phyloP scores from a whole-genome alignment of 2,329 filamentous ascomycete species.

The Acrocalymma vagum region DNA sequence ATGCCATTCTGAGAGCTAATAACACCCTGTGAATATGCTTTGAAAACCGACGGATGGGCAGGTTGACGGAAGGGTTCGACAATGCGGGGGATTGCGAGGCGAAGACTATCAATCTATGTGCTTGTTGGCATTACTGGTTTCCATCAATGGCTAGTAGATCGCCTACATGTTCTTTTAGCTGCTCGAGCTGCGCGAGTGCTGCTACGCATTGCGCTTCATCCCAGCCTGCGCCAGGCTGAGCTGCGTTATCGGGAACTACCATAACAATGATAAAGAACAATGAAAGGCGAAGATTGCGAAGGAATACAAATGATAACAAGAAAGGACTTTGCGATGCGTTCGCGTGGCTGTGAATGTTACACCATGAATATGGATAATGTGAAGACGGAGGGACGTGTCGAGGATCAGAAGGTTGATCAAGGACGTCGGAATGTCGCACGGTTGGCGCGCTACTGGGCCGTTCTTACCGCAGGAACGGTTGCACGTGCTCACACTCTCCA shows the following conservation, averaged over 20 bases:
- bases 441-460: no score
- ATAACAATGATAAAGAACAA: slow-evolving; percentile 16
- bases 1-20: slow-evolving; percentile 45
- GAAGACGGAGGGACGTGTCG: no score
- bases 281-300: neutral
- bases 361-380: no score
- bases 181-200: slow-evolving; percentile 55
- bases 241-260: slow-evolving; percentile 19
- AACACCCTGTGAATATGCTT: slow-evolving; percentile 48
- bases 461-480: no score
- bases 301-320: no score
- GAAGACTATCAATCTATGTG: slow-evolving; percentile 51
- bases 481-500: no score
- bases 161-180: slow-evolving; percentile 53
- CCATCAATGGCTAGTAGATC: neutral
- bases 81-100: slow-evolving; percentile 53
- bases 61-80: slow-evolving; percentile 48
- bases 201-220: slow-evolving; percentile 51
- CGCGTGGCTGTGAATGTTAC: no score
- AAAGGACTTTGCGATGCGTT: no score
- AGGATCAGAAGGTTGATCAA: no score
- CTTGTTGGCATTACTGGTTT: slow-evolving; percentile 7
- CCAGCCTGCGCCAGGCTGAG: slow-evolving; percentile 36
- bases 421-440: no score
- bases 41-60: slow-evolving; percentile 44